These are phyloP conservation scores for Starmerella lactis-condensi DNA, from an alignment of 805 yeast species.

Conservation along the genomic window DNA sequence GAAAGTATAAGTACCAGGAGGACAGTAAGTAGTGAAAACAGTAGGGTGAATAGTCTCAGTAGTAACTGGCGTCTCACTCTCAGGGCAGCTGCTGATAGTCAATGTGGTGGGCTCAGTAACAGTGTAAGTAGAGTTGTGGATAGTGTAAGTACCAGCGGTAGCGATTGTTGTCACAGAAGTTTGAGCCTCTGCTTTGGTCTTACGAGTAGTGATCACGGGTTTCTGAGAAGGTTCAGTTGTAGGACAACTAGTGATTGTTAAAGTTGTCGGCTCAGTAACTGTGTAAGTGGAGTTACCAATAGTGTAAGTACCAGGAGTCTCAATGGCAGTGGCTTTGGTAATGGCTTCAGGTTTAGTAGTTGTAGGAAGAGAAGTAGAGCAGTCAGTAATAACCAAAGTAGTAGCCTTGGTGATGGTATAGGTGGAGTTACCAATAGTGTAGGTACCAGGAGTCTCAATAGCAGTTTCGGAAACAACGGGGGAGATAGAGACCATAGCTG, in stretches of 20 bases:
- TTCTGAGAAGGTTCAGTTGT: too few species aligned
- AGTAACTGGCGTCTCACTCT: conserved; percentile 7
- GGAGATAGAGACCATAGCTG: too few species aligned
- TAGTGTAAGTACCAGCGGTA: conserved; percentile 1
- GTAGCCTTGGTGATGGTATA: conserved; percentile 62
- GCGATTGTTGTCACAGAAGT: too few species aligned
- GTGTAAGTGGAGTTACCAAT: background rate
- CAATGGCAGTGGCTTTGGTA: conserved; percentile 3
- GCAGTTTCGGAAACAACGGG: conserved; percentile 5
- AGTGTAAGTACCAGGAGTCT: too few species aligned
- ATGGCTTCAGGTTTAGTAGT: conserved; percentile 4
- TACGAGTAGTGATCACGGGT: too few species aligned
- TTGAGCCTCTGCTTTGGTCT: too few species aligned
- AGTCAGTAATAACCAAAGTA: conserved; percentile 69
- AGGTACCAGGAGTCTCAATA: conserved; percentile 33
- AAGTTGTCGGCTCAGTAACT: too few species aligned
- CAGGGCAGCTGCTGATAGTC: conserved; percentile 63
- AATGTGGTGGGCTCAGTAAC: conserved; percentile 43
- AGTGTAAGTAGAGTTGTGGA: background rate
- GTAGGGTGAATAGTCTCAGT: background rate
- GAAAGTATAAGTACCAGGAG: conserved; percentile 29
- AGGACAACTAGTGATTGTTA: too few species aligned
- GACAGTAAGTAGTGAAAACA: conserved; percentile 1
- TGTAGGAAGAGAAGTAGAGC: too few species aligned
- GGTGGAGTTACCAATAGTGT: conserved; percentile 47